These are phyloP conservation scores for Yamagishiella unicocca DNA, from an alignment of 139 green algal genomes.

Conservation along the genomic window DNA sequence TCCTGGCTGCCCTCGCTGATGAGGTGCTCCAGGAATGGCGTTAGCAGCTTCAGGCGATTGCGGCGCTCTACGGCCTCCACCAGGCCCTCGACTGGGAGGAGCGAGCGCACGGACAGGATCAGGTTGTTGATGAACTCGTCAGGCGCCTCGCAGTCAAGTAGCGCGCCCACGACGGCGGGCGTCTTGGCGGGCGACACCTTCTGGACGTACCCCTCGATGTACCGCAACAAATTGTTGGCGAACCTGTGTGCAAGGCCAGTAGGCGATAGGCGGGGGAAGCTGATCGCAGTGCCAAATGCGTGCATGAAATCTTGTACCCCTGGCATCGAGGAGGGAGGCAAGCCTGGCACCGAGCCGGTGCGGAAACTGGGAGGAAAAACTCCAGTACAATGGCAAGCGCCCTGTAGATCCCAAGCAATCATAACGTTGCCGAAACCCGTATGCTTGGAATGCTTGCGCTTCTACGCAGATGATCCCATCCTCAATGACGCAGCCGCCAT, in stretches of 20 bases:
- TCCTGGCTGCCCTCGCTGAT: constrained; percentile 93
- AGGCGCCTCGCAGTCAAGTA: constrained; percentile 95
- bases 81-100: constrained; percentile 81
- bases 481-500: no score
- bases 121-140: constrained; percentile 98
- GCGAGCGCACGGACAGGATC: constrained; percentile 95
- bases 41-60: constrained; percentile 96
- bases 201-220: constrained; percentile 99
- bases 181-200: constrained; percentile 90
- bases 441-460: no score
- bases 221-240: constrained; percentile 82
- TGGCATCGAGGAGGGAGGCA: no score
- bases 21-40: constrained; percentile 98
- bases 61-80: constrained; percentile 86
- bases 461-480: no score
- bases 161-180: constrained; percentile 84
- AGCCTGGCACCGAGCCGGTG: no score
- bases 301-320: no score
- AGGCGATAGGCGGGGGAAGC: no score
- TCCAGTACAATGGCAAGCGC: no score
- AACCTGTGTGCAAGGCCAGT: constrained; percentile 21
- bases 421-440: no score
- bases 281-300: no score
- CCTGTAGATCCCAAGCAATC: no score
- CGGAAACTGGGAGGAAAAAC: no score